Conservation (phyloP, 2,329 filamentous ascomycete genomes). For the Lecanoromycetidae sp. region DNA sequence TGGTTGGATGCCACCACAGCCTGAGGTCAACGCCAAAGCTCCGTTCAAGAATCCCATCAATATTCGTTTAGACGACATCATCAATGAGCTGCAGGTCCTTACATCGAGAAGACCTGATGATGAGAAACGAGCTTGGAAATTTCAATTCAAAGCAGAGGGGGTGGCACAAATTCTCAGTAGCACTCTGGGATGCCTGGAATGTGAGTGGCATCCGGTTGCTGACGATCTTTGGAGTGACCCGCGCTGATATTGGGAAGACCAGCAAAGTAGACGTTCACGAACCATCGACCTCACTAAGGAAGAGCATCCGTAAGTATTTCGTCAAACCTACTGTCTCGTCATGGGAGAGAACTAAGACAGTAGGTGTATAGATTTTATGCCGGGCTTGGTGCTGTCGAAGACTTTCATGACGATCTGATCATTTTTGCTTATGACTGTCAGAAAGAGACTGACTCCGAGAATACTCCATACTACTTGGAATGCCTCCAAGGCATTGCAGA, state of each 20-base stretch:
- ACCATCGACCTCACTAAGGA: slow-evolving; percentile 20
- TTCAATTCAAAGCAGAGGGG: slow-evolving; percentile 24
- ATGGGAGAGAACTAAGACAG: too few species aligned
- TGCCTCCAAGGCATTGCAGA: slow-evolving; percentile 49
- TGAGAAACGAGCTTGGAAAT: slow-evolving; percentile 24
- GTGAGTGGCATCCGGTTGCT: slow-evolving; percentile 19
- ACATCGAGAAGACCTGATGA: slow-evolving; percentile 34
- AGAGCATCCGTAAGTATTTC: slow-evolving; percentile 27
- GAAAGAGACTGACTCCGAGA: slow-evolving; percentile 40
- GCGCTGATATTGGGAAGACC: slow-evolving; percentile 3
- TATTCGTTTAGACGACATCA: slow-evolving; percentile 47
- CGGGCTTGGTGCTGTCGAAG: slow-evolving; percentile 48
- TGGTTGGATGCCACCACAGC: slow-evolving; percentile 33
- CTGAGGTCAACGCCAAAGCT: slow-evolving; percentile 21
- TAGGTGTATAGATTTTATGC: slow-evolving; percentile 41
- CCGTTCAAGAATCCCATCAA: slow-evolving; percentile 31
- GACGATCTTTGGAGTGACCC: not conserved
- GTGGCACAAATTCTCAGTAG: slow-evolving; percentile 27
- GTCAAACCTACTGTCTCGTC: too few species aligned
- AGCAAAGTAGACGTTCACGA: slow-evolving; percentile 9
- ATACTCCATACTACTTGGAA: slow-evolving; percentile 51
- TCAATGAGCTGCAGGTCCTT: slow-evolving; percentile 44
- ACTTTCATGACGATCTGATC: slow-evolving; percentile 52
- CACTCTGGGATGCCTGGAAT: slow-evolving; percentile 28
- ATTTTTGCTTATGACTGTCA: slow-evolving; percentile 53